Evolutionary conservation across 306 rosid genomes (phyloP).

Genomic region (Trichosanthes truncata): DNA sequence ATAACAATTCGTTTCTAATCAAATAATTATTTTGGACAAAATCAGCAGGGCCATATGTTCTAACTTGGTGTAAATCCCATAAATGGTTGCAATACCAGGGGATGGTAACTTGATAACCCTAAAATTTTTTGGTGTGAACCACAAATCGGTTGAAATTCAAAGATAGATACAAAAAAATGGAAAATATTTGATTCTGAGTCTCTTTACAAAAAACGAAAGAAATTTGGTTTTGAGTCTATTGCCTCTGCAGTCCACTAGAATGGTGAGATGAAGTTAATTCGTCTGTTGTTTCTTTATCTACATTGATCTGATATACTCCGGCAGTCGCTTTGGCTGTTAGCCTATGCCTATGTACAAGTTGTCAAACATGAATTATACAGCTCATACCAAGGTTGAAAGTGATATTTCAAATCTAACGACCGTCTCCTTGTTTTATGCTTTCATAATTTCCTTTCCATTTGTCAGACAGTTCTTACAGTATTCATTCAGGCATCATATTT

Average conservation of each 20-base stretch:
- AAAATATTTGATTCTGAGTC: background rate
- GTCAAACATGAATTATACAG: background rate
- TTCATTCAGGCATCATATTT: background rate
- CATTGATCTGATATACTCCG: background rate
- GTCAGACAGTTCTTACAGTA: background rate
- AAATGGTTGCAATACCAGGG: background rate
- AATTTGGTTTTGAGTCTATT: background rate
- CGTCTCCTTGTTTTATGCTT: background rate
- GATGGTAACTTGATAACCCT: background rate
- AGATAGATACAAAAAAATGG: background rate
- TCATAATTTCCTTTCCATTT: background rate
- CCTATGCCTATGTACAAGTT: background rate
- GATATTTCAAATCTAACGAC: background rate
- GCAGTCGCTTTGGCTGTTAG: background rate
- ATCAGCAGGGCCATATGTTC: background rate
- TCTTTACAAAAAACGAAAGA: background rate
- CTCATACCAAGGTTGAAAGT: background rate
- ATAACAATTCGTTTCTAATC: background rate
- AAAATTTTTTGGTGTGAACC: background rate
- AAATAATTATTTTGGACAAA: background rate
- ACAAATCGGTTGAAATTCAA: background rate
- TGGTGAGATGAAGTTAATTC: background rate
- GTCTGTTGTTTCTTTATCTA: background rate
- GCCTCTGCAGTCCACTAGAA: background rate
- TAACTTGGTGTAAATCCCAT: background rate